A percentile compares a stretch with the other conserved stretches of the same genome.
Conservation (phyloP, 176 grass and related monocot species). For the Dactylis glomerata region DNA sequence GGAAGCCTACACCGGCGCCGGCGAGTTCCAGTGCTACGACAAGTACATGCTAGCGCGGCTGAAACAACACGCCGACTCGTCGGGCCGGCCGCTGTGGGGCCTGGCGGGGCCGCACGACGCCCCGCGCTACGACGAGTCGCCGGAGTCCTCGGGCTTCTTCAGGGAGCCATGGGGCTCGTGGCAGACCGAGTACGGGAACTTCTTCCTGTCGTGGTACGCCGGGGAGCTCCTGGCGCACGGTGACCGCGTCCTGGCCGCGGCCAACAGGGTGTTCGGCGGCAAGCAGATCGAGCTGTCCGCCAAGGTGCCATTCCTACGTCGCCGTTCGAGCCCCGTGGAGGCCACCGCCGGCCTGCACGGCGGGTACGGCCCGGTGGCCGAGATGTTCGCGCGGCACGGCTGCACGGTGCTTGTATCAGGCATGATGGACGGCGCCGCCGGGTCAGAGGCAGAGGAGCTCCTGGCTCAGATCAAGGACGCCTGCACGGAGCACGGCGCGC, state of each 20-base stretch:
- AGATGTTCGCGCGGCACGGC: conserved; percentile 58
- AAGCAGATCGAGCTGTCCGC: conserved; percentile 55
- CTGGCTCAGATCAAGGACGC: conserved; percentile 64
- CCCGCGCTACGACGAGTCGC: conserved; percentile 54
- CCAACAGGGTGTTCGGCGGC: conserved; percentile 39
- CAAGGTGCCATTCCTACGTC: conserved; percentile 63
- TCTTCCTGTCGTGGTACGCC: conserved; percentile 96
- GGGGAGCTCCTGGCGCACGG: conserved; percentile 61
- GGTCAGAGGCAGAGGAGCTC: conserved; percentile 28
- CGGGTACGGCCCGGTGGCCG: conserved; percentile 59
- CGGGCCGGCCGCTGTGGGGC: conserved; percentile 61
- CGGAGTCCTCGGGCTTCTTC: conserved; percentile 60
- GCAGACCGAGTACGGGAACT: conserved; percentile 64
- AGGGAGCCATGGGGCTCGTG: conserved; percentile 66
- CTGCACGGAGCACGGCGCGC: conserved; percentile 39
- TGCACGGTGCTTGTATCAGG: conserved; percentile 66
- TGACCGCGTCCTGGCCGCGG: conserved; percentile 51
- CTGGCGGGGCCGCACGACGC: conserved; percentile 57
- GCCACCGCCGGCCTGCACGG: conserved; percentile 20
- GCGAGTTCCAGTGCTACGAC: conserved; percentile 93
- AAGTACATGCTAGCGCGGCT: conserved; percentile 74
- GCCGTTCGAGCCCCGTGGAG: conserved; percentile 54
- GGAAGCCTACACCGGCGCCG: conserved; percentile 34
- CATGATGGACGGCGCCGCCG: conserved; percentile 38
- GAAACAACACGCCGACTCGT: conserved; percentile 24